A percentile compares a stretch with the other conserved stretches of the same genome.
phyloP scores from a whole-genome alignment of 495 filamentous ascomycete genomes.

The Chaetomium tenue region DNA sequence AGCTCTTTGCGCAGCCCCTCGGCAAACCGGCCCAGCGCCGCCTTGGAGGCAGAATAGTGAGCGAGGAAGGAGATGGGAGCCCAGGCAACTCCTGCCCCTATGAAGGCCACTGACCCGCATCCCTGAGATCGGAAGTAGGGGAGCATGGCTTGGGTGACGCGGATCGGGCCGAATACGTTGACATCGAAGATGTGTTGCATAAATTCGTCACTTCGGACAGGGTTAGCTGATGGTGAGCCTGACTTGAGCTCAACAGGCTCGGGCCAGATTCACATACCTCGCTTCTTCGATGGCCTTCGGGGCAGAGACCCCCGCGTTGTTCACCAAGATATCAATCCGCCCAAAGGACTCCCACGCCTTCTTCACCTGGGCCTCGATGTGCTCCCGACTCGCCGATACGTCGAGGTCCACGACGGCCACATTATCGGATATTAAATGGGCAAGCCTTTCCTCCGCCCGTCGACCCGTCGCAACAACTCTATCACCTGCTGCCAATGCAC shows the following conservation, averaged over 20 bases:
- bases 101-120: not conserved
- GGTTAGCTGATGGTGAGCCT: not conserved
- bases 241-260: not conserved
- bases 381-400: not conserved
- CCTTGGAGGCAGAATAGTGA: not conserved
- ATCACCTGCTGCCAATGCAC: not conserved
- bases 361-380: not conserved
- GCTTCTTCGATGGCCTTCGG: constrained; percentile 1
- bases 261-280: not conserved
- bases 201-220: not conserved
- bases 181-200: not conserved
- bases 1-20: not conserved
- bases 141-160: not conserved
- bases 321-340: constrained; percentile 1
- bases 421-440: not conserved
- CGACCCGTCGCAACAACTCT: not conserved
- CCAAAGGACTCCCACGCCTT: not conserved
- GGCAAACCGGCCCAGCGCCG: not conserved
- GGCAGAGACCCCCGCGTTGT: not conserved
- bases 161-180: not conserved
- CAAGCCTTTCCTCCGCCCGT: constrained; percentile 2
- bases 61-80: not conserved
- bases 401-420: not conserved
- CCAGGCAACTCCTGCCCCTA: not conserved
- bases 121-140: not conserved